A percentile compares a stretch with the other conserved stretches of the same genome.
These are phyloP conservation scores for Nemania sp. DNA, from an alignment of 2,329 filamentous ascomycete genomes.

Conservation along the genomic window DNA sequence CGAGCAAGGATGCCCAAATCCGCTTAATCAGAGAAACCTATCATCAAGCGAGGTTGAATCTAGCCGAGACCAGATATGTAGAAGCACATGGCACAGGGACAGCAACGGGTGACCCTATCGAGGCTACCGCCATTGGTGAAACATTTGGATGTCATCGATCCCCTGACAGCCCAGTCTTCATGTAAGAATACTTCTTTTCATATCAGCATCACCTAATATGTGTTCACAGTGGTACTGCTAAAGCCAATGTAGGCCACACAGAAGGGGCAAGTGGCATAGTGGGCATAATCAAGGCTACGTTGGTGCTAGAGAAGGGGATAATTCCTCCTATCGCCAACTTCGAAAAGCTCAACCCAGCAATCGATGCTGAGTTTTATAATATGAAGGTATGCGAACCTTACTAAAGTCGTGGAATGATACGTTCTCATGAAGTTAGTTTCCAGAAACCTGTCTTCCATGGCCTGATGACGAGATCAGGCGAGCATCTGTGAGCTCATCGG, in stretches of 20 bases:
- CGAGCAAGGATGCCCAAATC: not conserved
- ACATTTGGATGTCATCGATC: too few relatives aligned
- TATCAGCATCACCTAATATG: not conserved
- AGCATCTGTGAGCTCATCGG: not conserved
- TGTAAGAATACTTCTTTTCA: not conserved
- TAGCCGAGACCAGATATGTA: not conserved
- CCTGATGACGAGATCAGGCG: not conserved
- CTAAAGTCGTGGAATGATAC: too few relatives aligned
- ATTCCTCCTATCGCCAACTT: not conserved
- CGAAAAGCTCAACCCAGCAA: not conserved
- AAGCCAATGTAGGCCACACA: not conserved
- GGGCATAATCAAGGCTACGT: not conserved
- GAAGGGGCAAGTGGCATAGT: not conserved
- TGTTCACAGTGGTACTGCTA: not conserved
- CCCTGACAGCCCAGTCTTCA: too few relatives aligned
- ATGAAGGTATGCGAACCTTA: not conserved
- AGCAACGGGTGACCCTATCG: not conserved
- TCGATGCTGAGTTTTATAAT: not conserved
- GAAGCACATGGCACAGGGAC: not conserved
- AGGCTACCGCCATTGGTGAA: not conserved
- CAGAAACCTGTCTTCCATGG: not conserved
- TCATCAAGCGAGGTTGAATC: not conserved
- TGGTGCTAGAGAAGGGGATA: not conserved
- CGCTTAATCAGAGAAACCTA: not conserved
- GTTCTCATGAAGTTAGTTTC: not conserved